phyloP scores from a whole-genome alignment of 805 yeast species.

The Candida parachauliodes region DNA sequence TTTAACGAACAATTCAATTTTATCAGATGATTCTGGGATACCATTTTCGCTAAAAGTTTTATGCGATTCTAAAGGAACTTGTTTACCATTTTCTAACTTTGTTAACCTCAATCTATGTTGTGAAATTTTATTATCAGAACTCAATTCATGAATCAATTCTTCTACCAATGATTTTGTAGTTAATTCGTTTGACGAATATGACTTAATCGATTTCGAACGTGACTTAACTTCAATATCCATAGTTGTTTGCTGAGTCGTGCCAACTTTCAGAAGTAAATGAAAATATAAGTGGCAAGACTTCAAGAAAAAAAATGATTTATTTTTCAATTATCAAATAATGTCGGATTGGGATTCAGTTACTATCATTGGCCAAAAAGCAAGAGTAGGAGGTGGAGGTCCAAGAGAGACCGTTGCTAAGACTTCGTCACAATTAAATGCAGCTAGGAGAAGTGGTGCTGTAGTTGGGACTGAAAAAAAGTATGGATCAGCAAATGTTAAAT shows the following conservation, averaged over 20 bases:
- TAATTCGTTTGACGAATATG: conserved; percentile 41
- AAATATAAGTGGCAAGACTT: conserved; percentile 5
- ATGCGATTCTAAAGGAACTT: conserved; percentile 28
- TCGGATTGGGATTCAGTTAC: conserved; percentile 93
- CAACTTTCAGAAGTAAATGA: not conserved
- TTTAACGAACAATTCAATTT: conserved; percentile 58
- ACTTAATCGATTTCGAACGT: conserved; percentile 56
- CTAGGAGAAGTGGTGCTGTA: conserved; percentile 88
- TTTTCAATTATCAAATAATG: conserved; percentile 19
- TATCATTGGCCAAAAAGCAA: conserved; percentile 82
- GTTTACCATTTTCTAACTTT: conserved; percentile 11
- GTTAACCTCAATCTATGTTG: conserved; percentile 27
- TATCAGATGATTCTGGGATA: conserved; percentile 25
- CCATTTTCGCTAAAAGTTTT: conserved; percentile 47
- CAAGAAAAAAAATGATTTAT: conserved; percentile 4
- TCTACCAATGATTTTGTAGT: conserved; percentile 31
- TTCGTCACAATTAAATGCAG: conserved; percentile 78
- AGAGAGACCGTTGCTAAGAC: conserved; percentile 80
- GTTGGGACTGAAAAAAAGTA: conserved; percentile 92
- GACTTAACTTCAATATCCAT: conserved; percentile 46
- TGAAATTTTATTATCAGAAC: conserved; percentile 39
- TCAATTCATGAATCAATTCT: conserved; percentile 41
- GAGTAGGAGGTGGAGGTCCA: conserved; percentile 87
- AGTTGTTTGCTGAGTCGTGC: conserved; percentile 5
- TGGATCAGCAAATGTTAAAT: conserved; percentile 53